A percentile compares a stretch with the other conserved stretches of the same genome.
Conservation (phyloP, 768 basidiomycete species). For the Serpula lacrymans region DNA sequence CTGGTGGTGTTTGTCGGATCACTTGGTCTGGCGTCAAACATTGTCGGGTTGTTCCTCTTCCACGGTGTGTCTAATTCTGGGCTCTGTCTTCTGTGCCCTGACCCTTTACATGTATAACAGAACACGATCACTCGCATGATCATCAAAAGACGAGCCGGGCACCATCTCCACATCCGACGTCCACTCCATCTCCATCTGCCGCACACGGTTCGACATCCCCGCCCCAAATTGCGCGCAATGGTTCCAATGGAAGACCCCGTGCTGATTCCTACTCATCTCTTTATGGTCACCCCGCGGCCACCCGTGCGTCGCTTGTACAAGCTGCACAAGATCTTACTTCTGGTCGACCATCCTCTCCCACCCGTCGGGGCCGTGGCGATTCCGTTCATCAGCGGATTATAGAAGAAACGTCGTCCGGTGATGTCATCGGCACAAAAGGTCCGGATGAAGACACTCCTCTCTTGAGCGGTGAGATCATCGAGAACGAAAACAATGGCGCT, state of each 20-base stretch:
- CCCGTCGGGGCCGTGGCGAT: slow-evolving; percentile 15
- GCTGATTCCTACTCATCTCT: slow-evolving; percentile 55
- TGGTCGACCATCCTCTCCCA: slow-evolving; percentile 48
- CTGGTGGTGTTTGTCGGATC: slow-evolving; percentile 89
- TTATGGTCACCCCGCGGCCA: slow-evolving; percentile 72
- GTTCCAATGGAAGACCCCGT: slow-evolving; percentile 24
- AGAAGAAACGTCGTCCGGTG: too few relatives aligned
- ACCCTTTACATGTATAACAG: too few relatives aligned
- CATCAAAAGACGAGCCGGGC: slow-evolving; percentile 42
- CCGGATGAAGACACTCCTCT: neutral
- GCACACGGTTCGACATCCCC: slow-evolving; percentile 1
- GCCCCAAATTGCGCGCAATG: too few relatives aligned
- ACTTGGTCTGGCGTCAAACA: slow-evolving; percentile 85
- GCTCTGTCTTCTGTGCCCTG: too few relatives aligned
- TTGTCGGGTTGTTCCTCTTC: slow-evolving; percentile 92
- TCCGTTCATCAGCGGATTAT: neutral
- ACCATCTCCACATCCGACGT: slow-evolving; percentile 34
- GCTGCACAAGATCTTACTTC: slow-evolving; percentile 79
- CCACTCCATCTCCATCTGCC: slow-evolving; percentile 11
- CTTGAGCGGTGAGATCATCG: neutral
- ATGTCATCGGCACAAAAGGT: too few relatives aligned
- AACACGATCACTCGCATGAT: slow-evolving; percentile 63
- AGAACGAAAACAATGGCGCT: too few relatives aligned
- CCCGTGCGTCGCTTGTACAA: slow-evolving; percentile 71
- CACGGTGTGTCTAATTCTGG: slow-evolving; percentile 57